These are phyloP conservation scores for Sinapis alba DNA, from an alignment of 441 rosid species.

Conservation along the genomic window DNA sequence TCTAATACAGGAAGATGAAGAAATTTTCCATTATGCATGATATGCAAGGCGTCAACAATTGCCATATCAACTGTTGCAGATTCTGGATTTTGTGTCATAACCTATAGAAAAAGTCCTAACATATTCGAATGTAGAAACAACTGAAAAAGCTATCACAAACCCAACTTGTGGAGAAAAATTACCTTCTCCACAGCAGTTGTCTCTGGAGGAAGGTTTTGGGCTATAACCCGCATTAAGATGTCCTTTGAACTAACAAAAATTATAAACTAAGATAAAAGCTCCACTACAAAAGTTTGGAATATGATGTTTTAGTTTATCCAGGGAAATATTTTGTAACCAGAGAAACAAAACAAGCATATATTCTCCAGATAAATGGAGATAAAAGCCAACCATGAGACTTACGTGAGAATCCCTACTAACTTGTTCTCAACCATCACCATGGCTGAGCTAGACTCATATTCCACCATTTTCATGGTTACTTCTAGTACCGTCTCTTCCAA, in stretches of 20 bases:
- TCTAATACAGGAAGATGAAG: conserved; percentile 95
- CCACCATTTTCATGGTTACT: conserved; percentile 87
- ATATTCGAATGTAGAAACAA: background rate
- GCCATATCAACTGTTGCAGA: conserved; percentile 88
- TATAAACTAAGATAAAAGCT: conserved; percentile 15
- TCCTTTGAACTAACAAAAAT: conserved; percentile 75
- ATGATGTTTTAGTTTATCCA: background rate
- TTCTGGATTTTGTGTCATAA: conserved; percentile 97
- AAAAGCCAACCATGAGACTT: conserved; percentile 36
- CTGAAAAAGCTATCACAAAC: conserved; percentile 2
- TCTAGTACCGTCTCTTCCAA: conserved; percentile 75
- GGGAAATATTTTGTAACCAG: background rate
- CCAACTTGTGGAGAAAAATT: conserved; percentile 17
- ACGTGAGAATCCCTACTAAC: conserved; percentile 90
- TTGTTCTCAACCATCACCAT: conserved; percentile 74
- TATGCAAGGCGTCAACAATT: conserved; percentile 86
- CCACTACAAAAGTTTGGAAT: background rate
- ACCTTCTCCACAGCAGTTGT: conserved; percentile 84
- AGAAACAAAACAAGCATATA: background rate
- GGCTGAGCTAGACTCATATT: conserved; percentile 69
- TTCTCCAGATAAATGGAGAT: background rate
- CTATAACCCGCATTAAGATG: conserved; percentile 88
- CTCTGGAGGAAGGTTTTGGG: conserved; percentile 71
- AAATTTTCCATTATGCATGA: conserved; percentile 94
- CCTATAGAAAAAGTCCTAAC: conserved; percentile 46